Evolutionary conservation across 306 rosid genomes (phyloP), one percentile per base, ranked within the genome.

Genomic region (Dryas drummondii): DNA sequence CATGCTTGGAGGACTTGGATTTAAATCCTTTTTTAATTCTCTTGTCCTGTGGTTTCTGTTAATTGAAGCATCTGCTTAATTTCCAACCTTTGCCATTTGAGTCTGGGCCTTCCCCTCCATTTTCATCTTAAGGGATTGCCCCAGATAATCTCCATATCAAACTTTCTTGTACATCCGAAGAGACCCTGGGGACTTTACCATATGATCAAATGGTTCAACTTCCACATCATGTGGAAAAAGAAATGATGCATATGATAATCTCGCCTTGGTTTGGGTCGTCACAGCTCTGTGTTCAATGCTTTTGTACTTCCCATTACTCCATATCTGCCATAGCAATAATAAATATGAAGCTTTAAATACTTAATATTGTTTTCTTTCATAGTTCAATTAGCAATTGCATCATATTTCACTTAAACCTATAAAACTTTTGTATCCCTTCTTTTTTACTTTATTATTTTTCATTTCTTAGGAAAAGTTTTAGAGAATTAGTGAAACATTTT

Each of bases 261-360:
- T 79, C 37, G 9, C 49, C 59, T 51, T 68, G 44, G 32, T 69
- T 61, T 37, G 51, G 42, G 74, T 80, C 77, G 82, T 70, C 72
- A 73, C 54, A 45, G 65, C 84, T 78, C 65, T 84, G 26, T 80
- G 85, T 17, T 82, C 86, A 55, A 78, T 22, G 70, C 84, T 85
- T 76, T 73, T 82, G 76, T 82, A 76, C 57, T 73, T 82, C 1
- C 78, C 88, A 69, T 82, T 85, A 19, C 84, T 85, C 88, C 74
- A 85, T 58, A 81, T 81, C 85, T 85, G 64, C 4, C 4, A 68
- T 46, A 54, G 44, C 5, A 52, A 15, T 14, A 14, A 15, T 5
- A 52, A 52, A 52, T 52, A 6, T 5, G 56, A 14, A 52, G 60
- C 32, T 55, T 17, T n/a, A 46, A 46, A 17, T 37, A 57, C 19